Conservation (phyloP, 495 filamentous ascomycete genomes). For the Apodospora peruviana region DNA sequence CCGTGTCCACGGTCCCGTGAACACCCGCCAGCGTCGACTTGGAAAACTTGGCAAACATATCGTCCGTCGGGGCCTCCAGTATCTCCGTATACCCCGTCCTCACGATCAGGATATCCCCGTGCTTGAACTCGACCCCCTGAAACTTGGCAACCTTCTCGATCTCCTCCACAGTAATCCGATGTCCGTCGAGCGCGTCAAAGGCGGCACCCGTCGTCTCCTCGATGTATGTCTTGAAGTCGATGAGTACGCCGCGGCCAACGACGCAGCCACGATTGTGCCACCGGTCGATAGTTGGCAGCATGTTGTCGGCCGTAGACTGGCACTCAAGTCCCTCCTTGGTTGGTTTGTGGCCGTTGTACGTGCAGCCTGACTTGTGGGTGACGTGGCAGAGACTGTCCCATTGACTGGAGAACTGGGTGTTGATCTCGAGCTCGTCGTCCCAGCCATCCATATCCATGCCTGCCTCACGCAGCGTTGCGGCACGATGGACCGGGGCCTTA, state of each 20-base stretch:
- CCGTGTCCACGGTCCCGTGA: constrained; percentile 53
- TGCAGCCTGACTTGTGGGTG: constrained; percentile 23
- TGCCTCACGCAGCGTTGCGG: constrained; percentile 38
- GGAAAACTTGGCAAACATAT: constrained; percentile 43
- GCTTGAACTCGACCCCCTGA: constrained; percentile 52
- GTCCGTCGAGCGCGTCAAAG: constrained; percentile 52
- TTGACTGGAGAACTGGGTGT: constrained; percentile 71
- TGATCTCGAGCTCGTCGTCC: constrained; percentile 59
- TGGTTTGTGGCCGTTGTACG: constrained; percentile 50
- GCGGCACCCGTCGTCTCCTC: constrained; percentile 41
- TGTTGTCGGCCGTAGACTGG: constrained; percentile 19
- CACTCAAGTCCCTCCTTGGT: constrained; percentile 22
- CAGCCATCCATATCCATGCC: constrained; percentile 28
- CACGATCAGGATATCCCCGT: constrained; percentile 60
- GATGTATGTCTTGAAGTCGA: constrained; percentile 45
- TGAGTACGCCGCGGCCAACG: constrained; percentile 52
- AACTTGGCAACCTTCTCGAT: constrained; percentile 54
- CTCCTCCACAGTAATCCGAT: constrained; percentile 55
- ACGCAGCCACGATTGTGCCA: constrained; percentile 44
- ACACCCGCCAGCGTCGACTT: constrained; percentile 24
- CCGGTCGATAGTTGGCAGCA: constrained; percentile 34
- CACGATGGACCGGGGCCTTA: constrained; percentile 46
- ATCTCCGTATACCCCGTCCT: constrained; percentile 60
- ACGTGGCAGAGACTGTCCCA: constrained; percentile 72
- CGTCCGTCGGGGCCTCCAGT: constrained; percentile 39